phyloP scores from a whole-genome alignment of 768 basidiomycete genomes.

The Hebeloma cylindrosporum region DNA sequence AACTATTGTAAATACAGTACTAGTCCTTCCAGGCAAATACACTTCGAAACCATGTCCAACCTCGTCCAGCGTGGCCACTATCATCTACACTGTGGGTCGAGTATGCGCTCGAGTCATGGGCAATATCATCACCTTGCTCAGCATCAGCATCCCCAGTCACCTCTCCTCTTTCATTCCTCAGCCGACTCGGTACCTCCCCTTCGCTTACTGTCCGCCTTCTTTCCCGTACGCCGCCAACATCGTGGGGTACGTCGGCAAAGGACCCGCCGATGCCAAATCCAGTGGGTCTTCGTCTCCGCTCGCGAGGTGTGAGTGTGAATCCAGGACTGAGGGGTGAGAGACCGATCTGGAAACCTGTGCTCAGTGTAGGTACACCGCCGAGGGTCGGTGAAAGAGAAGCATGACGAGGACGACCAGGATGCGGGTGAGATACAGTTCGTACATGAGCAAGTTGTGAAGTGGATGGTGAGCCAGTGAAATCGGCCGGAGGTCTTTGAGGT shows the following conservation, averaged over 20 bases:
- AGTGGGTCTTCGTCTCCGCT: constrained; percentile 44
- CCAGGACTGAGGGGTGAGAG: constrained; percentile 75
- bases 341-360: constrained; percentile 70
- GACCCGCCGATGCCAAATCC: constrained; percentile 27
- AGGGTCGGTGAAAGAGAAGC: constrained; percentile 31
- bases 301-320: constrained; percentile 63
- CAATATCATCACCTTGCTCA: constrained; percentile 1
- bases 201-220: constrained; percentile 55
- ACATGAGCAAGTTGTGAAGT: constrained; percentile 17
- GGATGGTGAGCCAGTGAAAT: constrained; percentile 12
- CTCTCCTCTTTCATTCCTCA: constrained; percentile 2
- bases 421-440: constrained; percentile 22
- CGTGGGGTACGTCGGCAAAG: constrained; percentile 32
- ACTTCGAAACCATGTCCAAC: constrained; percentile 16
- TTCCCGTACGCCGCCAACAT: constrained; percentile 21
- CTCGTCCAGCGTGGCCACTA: constrained; percentile 3
- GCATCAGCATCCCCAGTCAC: constrained; percentile 8
- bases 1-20: constrained; percentile 6
- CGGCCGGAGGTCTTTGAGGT: constrained; percentile 6
- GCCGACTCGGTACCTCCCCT: constrained; percentile 24
- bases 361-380: constrained; percentile 38
- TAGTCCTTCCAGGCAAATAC: constrained; percentile 16
- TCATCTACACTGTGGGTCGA: not conserved
- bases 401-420: constrained; percentile 16
- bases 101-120: constrained; percentile 1